Percentiles rank a stretch among this genome's conserved stretches.
Evolutionary conservation across 441 rosid genomes (phyloP).

Genomic region (Mallotus japonicus): DNA sequence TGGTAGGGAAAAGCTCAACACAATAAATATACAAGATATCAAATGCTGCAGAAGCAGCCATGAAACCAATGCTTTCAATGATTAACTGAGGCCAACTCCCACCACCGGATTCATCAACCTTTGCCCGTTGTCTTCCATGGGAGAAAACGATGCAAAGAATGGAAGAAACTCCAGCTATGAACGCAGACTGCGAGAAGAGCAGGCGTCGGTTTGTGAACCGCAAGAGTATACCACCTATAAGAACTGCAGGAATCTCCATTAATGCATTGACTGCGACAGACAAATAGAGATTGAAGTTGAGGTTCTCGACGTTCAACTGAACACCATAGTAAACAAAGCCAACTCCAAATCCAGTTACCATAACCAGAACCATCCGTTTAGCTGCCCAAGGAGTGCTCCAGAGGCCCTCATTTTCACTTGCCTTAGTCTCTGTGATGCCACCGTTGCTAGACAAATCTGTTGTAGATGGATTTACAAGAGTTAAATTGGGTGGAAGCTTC

Average conservation of each 20-base stretch:
- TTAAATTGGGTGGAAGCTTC: slow-evolving; percentile 41
- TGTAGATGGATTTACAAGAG: slow-evolving; percentile 33
- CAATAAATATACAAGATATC: slow-evolving; percentile 49
- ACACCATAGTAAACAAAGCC: slow-evolving; percentile 74
- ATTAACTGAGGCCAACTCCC: slow-evolving; percentile 13
- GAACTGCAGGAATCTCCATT: slow-evolving; percentile 71
- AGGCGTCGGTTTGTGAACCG: slow-evolving; percentile 48
- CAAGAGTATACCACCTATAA: slow-evolving; percentile 45
- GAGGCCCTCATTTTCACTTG: slow-evolving; percentile 32
- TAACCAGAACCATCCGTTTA: slow-evolving; percentile 44
- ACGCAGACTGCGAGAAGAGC: slow-evolving; percentile 42
- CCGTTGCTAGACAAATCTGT: neutral
- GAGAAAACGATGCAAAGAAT: slow-evolving; percentile 50
- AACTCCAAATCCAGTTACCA: slow-evolving; percentile 60
- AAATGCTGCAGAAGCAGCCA: slow-evolving; percentile 42
- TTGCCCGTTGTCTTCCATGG: neutral
- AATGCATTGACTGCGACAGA: slow-evolving; percentile 55
- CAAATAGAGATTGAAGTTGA: slow-evolving; percentile 51
- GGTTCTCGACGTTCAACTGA: slow-evolving; percentile 60
- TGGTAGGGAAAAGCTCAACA: slow-evolving; percentile 65
- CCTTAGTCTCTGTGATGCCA: neutral
- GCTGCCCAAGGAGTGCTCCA: slow-evolving; percentile 68
- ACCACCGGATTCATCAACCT: neutral
- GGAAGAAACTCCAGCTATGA: slow-evolving; percentile 43
- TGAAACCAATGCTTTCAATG: slow-evolving; percentile 14